Conservation (phyloP, 2,329 filamentous ascomycete species). For the Trichoderma simmonsii region DNA sequence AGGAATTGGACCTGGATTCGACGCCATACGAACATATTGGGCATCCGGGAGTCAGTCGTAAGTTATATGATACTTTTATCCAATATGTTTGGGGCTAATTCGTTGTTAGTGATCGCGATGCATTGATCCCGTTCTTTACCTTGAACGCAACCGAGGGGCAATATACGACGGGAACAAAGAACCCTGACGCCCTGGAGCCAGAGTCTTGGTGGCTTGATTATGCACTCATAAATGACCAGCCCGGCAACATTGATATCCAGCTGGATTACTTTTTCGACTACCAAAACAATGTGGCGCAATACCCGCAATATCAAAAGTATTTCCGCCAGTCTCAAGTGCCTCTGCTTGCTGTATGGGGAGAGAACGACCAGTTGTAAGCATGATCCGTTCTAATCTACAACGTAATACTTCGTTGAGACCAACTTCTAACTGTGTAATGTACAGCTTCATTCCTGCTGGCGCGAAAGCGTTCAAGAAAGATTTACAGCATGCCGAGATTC, state of each 20-base stretch:
- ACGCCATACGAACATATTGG: slow-evolving; percentile 46
- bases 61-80: background rate
- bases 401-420: no score
- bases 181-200: slow-evolving; percentile 38
- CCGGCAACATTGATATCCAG: slow-evolving; percentile 47
- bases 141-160: slow-evolving; percentile 42
- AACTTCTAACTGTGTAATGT: background rate
- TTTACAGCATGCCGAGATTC: slow-evolving; percentile 45
- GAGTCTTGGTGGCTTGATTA: slow-evolving; percentile 51
- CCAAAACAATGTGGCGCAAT: slow-evolving; percentile 50
- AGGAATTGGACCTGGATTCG: slow-evolving; percentile 52
- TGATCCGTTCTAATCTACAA: background rate
- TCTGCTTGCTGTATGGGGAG: slow-evolving; percentile 57
- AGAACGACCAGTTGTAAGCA: slow-evolving; percentile 42
- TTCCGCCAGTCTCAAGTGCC: slow-evolving; percentile 50
- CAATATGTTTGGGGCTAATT: background rate
- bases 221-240: slow-evolving; percentile 43
- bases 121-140: slow-evolving; percentile 34
- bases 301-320: slow-evolving; percentile 54
- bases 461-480: slow-evolving; percentile 54
- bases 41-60: slow-evolving; percentile 28
- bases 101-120: slow-evolving; percentile 32
- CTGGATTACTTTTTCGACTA: slow-evolving; percentile 58
- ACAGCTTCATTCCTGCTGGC: slow-evolving; percentile 47
- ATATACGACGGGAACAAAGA: slow-evolving; percentile 40